A percentile compares a stretch with the other conserved stretches of the same genome.
These are phyloP conservation scores for Martiniozyma abietophila DNA, from an alignment of 805 yeast species.

Conservation along the genomic window DNA sequence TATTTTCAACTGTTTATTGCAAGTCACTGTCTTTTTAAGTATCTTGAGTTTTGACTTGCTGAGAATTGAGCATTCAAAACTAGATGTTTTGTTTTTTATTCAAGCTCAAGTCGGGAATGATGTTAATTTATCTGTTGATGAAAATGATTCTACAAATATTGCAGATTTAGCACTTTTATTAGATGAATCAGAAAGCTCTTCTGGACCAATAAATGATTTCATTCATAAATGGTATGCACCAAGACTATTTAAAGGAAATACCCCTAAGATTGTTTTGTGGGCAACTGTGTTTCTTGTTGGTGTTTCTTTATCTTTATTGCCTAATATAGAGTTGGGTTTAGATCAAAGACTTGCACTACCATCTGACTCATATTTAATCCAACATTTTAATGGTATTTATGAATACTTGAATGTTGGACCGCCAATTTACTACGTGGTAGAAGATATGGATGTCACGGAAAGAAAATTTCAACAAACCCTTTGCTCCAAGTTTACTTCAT, in stretches of 20 bases:
- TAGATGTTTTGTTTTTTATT: slow-evolving; percentile 57
- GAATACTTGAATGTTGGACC: slow-evolving; percentile 78
- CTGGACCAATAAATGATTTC: slow-evolving; percentile 29
- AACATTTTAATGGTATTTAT: slow-evolving; percentile 71
- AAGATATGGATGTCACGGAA: slow-evolving; percentile 52
- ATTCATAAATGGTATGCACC: slow-evolving; percentile 51
- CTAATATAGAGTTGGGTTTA: slow-evolving; percentile 65
- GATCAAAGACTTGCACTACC: slow-evolving; percentile 91
- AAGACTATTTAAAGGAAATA: slow-evolving; percentile 38
- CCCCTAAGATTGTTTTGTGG: slow-evolving; percentile 38
- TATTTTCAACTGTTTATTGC: slow-evolving; percentile 63
- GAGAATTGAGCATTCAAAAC: slow-evolving; percentile 46
- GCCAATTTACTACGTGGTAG: slow-evolving; percentile 81
- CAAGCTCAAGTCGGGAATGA: slow-evolving; percentile 15
- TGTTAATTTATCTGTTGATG: slow-evolving; percentile 4
- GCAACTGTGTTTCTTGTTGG: slow-evolving; percentile 58
- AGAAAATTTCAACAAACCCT: slow-evolving; percentile 58
- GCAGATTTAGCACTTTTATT: slow-evolving; percentile 19
- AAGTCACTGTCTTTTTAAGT: slow-evolving; percentile 73
- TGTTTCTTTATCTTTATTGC: slow-evolving; percentile 58
- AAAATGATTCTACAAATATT: slow-evolving; percentile 8
- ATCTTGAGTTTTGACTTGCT: slow-evolving; percentile 58
- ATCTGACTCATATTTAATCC: slow-evolving; percentile 65
- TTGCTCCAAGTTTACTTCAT: slow-evolving; percentile 83
- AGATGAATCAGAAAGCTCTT: slow-evolving; percentile 13